A percentile compares a stretch with the other conserved stretches of the same genome.
phyloP scores from a whole-genome alignment of 768 basidiomycete species.

The Tulasnella sp. region DNA sequence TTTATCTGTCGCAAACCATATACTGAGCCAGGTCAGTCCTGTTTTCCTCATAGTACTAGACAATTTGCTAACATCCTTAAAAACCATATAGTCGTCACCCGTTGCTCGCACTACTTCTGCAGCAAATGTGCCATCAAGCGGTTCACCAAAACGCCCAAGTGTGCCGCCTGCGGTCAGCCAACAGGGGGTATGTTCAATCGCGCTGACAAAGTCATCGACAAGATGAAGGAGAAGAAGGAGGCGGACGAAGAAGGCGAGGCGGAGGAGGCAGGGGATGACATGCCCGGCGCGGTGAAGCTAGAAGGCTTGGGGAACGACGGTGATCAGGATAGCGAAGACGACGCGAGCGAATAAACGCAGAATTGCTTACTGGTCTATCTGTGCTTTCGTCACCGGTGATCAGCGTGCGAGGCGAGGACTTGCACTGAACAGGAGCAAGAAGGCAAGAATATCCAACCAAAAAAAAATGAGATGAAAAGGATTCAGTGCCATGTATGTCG shows the following conservation, averaged over 20 bases:
- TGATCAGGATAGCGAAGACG: slow-evolving; percentile 24
- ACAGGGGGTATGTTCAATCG: slow-evolving; percentile 96
- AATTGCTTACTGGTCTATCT: too few species aligned
- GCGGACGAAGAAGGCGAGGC: slow-evolving; percentile 36
- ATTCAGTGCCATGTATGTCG: too few species aligned
- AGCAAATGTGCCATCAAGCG: slow-evolving; percentile 91
- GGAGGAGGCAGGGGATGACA: slow-evolving; percentile 36
- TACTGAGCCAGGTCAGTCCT: slow-evolving; percentile 51
- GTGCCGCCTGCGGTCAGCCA: slow-evolving; percentile 83
- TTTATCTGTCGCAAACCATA: slow-evolving; percentile 91
- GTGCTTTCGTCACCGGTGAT: too few species aligned
- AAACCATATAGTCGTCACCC: slow-evolving; percentile 86
- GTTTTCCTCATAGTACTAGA: too few species aligned
- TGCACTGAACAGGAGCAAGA: too few species aligned
- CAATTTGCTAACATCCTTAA: too few species aligned
- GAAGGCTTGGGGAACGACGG: slow-evolving; percentile 29
- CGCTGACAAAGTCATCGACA: slow-evolving; percentile 85
- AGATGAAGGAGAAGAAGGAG: slow-evolving; percentile 62
- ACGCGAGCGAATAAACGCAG: not conserved
- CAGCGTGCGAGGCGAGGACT: too few species aligned
- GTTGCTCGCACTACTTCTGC: slow-evolving; percentile 95
- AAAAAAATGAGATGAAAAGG: too few species aligned
- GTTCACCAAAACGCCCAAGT: slow-evolving; percentile 89
- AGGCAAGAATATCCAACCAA: too few species aligned
- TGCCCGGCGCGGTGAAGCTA: slow-evolving; percentile 26